Conservation (phyloP, 140 eudicot species). For the Flaveria floridana region DNA sequence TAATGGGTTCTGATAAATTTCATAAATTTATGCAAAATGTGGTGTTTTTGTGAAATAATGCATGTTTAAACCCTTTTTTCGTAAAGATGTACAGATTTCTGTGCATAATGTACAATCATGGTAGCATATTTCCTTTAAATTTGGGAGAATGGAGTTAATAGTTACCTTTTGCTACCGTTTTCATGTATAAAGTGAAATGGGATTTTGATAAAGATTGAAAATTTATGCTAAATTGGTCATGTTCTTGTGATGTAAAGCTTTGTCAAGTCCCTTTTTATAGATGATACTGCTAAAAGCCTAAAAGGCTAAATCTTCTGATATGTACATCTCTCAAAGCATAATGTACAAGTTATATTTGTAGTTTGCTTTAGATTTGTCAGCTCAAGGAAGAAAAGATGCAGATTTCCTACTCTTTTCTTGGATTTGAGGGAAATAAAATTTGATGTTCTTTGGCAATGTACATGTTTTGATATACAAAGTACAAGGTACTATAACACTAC, state of each 20-base stretch:
- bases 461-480: slow-evolving; percentile 7
- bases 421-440: not conserved
- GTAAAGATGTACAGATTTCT: slow-evolving; percentile 4
- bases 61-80: slow-evolving; percentile 7
- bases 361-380: not conserved
- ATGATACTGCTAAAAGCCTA: not conserved
- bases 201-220: slow-evolving; percentile 24
- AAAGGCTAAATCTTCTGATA: not conserved
- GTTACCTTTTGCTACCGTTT: slow-evolving; percentile 9
- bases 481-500: slow-evolving; percentile 15
- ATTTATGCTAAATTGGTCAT: slow-evolving; percentile 16
- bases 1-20: slow-evolving; percentile 15
- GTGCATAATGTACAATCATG: slow-evolving; percentile 20
- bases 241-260: slow-evolving; percentile 24
- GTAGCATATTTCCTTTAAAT: slow-evolving; percentile 1
- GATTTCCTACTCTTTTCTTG: not conserved
- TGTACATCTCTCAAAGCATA: slow-evolving; percentile 27
- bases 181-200: slow-evolving; percentile 14
- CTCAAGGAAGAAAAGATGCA: not conserved
- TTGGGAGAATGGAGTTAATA: not conserved
- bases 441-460: not conserved
- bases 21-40: slow-evolving; percentile 22
- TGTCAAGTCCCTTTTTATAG: slow-evolving; percentile 12
- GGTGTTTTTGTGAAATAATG: slow-evolving; percentile 18
- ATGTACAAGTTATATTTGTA: slow-evolving; percentile 24